Percentiles rank a stretch among this genome's conserved stretches.
These are phyloP conservation scores for Chlorella sp. DNA, from an alignment of 139 green algal species.

Conservation along the genomic window DNA sequence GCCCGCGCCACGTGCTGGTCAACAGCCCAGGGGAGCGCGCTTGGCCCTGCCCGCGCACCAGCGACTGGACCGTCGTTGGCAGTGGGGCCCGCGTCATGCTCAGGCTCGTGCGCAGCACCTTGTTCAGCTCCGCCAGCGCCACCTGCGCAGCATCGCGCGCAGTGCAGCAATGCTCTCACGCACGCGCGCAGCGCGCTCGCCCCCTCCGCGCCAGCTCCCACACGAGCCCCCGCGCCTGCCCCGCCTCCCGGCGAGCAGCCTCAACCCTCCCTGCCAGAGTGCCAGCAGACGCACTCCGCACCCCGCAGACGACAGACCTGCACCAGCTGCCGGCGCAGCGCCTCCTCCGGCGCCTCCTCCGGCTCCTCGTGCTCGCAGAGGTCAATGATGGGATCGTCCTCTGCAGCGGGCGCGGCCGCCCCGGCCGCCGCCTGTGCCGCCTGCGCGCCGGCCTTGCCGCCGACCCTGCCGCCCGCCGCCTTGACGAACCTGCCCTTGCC, in stretches of 20 bases:
- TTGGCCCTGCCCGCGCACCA: neutral
- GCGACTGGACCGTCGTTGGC: constrained; percentile 3
- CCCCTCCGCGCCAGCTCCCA: neutral
- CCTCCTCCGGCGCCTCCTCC: neutral
- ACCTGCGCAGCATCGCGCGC: neutral
- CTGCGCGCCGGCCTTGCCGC: neutral
- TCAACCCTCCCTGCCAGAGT: neutral
- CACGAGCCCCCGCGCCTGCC: neutral
- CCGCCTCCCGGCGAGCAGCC: neutral
- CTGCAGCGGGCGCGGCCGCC: neutral
- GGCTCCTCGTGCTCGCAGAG: neutral
- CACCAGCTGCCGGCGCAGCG: neutral
- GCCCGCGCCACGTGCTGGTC: neutral
- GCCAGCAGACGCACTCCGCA: neutral
- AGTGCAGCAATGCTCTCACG: neutral
- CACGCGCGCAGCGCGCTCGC: neutral
- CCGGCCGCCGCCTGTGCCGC: neutral
- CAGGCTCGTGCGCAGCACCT: neutral
- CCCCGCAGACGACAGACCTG: neutral
- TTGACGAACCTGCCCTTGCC: neutral
- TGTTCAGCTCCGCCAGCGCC: constrained; percentile 35
- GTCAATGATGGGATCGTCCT: constrained; percentile 3
- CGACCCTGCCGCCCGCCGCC: neutral
- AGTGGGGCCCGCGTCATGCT: constrained; percentile 1
- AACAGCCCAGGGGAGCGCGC: neutral